Conservation (phyloP, 768 basidiomycete genomes). For the Cystobasidiopsis lactophilus region DNA sequence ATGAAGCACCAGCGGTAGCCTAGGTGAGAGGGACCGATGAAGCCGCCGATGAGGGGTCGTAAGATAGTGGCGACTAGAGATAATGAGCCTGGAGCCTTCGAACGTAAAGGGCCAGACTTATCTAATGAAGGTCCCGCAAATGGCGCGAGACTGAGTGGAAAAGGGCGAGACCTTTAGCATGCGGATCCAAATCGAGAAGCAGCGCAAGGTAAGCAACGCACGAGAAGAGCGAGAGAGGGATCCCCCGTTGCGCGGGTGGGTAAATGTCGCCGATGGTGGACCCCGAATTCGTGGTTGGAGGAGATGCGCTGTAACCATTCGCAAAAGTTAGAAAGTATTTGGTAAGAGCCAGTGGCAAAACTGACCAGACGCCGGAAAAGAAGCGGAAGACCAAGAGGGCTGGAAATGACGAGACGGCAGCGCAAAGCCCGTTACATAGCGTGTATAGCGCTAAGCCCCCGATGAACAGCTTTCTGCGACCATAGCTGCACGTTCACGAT, state of each 20-base stretch:
- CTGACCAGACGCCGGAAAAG: conserved; percentile 4
- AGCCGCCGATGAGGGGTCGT: conserved; percentile 4
- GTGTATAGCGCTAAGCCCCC: conserved; percentile 4
- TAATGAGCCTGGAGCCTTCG: background rate
- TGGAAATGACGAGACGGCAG: background rate
- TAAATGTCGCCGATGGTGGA: conserved; percentile 2
- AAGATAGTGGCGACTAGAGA: background rate
- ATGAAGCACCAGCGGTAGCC: conserved; percentile 2
- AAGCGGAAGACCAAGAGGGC: conserved; percentile 3
- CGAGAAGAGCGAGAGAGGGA: conserved; percentile 4
- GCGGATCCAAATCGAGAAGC: background rate
- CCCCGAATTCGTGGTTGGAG: background rate
- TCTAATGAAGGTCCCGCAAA: too few species aligned
- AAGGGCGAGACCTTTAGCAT: too few species aligned
- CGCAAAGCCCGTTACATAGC: conserved; percentile 3
- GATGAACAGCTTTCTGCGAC: background rate
- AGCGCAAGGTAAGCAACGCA: conserved; percentile 1
- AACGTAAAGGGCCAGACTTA: too few species aligned
- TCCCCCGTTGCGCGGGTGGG: background rate
- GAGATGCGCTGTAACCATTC: too few species aligned
- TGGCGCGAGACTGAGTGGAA: too few species aligned
- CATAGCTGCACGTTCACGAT: too few species aligned
- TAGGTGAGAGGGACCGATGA: background rate
- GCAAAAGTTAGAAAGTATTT: too few species aligned
- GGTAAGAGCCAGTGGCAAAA: too few species aligned